Conservation (phyloP, 495 filamentous ascomycete species). For the Hypoxylon lienhwacheense region DNA sequence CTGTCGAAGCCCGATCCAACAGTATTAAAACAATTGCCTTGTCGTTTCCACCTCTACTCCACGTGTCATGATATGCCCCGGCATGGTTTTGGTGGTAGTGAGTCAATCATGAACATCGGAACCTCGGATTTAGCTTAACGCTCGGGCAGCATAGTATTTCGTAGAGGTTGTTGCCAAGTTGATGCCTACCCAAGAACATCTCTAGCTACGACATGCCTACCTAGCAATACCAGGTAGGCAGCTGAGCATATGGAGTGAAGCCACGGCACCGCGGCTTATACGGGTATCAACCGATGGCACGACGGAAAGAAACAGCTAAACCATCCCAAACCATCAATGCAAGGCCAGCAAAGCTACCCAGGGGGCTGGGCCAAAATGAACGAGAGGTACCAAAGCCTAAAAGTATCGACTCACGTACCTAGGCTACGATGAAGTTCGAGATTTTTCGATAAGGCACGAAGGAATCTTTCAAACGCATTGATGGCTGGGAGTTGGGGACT, state of each 20-base stretch:
- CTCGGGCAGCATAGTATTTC: conserved; percentile 17
- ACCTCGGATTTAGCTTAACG: conserved; percentile 7
- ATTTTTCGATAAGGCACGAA: conserved; percentile 11
- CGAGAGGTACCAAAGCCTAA: conserved; percentile 15
- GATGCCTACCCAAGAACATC: conserved; percentile 19
- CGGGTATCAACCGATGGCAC: conserved; percentile 23
- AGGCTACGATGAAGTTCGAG: conserved; percentile 11
- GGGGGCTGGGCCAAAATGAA: conserved; percentile 6
- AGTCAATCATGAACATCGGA: conserved; percentile 4
- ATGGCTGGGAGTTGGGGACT: conserved; percentile 32
- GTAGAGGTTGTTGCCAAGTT: conserved; percentile 3
- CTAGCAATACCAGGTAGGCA: no score
- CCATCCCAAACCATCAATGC: conserved; percentile 45
- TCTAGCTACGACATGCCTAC: conserved; percentile 23
- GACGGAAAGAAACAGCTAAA: conserved; percentile 27
- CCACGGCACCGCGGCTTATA: conserved; percentile 29
- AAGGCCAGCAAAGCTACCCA: conserved; percentile 44
- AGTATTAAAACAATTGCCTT: conserved; percentile 22
- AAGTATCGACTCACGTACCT: conserved; percentile 17
- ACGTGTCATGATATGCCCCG: conserved; percentile 1
- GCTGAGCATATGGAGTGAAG: conserved; percentile 24
- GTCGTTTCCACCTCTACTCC: conserved; percentile 16
- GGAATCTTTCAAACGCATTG: conserved; percentile 13
- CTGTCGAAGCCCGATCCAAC: conserved; percentile 31
- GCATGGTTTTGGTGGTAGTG: conserved; percentile 8